Base-by-base conservation (phyloP, 805 yeast genomes). In the Wickerhamomyces chaumierensis region DNA sequence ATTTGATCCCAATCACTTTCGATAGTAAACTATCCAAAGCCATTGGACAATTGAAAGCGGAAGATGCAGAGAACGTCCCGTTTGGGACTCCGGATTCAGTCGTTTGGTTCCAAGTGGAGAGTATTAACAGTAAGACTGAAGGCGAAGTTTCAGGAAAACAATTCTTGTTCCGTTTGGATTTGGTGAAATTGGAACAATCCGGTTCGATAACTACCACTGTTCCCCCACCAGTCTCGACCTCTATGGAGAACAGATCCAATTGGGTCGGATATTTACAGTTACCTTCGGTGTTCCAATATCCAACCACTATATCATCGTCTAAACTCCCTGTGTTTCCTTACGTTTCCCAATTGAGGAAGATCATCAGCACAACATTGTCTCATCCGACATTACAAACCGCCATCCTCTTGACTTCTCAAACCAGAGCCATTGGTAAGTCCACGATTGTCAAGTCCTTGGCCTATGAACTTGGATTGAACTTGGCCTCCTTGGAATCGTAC, bases 31-130 rank as follows among this genome's bases (percentile, higher is more conserved):
- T 82, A 18, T 78, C 94, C 0, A 68, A 68, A 44, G 66, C 84
- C 5, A 31, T 31, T 9, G 8, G 18, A 6, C 18, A 15, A 3
- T 39, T 52, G 12, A 40, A 43, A 5, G 33, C 21, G 9, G 34
- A 35, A 2, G 39, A 45, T 19, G 49, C 47, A 3, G 42, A 45
- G 7, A 45, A 51, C 4, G 37, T 43, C 6, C 86, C 87, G 0
- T 57, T 62, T 3, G 85, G 84, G 0, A 66, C 66, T 18, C 76
- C 83, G 1, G 85, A 87, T 53, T 64, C 74, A 0, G 70, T 88
- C 16, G 94, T 87, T 0, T 90, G 96, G 96, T 90, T 87, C 58
- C 73, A 73, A 47, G 71, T 90, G 2, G 65, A 73, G 2, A 79
- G 71, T 4, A 51, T 61, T 5, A 69, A 68, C 3, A 63, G 57